Conservation (phyloP, 129 eudicot genomes). For the Tagetes erecta region DNA sequence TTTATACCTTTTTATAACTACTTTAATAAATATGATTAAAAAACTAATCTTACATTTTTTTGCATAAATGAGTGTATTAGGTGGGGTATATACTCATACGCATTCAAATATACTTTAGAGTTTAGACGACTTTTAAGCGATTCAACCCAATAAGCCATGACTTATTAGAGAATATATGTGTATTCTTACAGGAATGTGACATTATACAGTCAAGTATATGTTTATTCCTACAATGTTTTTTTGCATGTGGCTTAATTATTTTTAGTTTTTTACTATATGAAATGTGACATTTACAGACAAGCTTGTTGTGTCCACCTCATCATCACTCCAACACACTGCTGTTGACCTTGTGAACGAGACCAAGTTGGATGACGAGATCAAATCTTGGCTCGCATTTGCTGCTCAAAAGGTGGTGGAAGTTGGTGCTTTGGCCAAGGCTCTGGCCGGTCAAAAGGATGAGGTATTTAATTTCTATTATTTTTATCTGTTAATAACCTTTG, state of each 20-base stretch:
- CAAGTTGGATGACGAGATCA: slow-evolving; percentile 80
- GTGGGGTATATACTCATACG: too few relatives aligned
- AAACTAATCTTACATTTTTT: too few relatives aligned
- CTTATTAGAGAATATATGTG: neutral
- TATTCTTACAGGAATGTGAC: too few relatives aligned
- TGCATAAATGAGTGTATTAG: too few relatives aligned
- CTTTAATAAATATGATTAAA: neutral
- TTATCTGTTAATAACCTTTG: neutral
- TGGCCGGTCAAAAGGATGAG: slow-evolving; percentile 81
- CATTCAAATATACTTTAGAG: neutral
- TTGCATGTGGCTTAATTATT: too few relatives aligned
- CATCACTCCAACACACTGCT: slow-evolving; percentile 95
- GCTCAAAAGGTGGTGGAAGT: slow-evolving; percentile 96
- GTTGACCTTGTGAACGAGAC: slow-evolving; percentile 90
- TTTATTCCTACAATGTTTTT: neutral
- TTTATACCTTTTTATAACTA: too few relatives aligned
- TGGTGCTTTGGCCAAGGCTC: slow-evolving; percentile 90
- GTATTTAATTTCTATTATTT: slow-evolving; percentile 22
- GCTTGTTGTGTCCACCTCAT: slow-evolving; percentile 92
- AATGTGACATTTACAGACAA: slow-evolving; percentile 57
- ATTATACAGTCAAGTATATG: neutral
- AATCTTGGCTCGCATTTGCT: slow-evolving; percentile 96
- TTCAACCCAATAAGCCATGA: neutral
- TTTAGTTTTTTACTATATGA: neutral
- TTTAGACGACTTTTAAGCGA: neutral